Evolutionary conservation across 192 early-diverging fungal genomes (phyloP).

Genomic region (Backusella tuberculispora): DNA sequence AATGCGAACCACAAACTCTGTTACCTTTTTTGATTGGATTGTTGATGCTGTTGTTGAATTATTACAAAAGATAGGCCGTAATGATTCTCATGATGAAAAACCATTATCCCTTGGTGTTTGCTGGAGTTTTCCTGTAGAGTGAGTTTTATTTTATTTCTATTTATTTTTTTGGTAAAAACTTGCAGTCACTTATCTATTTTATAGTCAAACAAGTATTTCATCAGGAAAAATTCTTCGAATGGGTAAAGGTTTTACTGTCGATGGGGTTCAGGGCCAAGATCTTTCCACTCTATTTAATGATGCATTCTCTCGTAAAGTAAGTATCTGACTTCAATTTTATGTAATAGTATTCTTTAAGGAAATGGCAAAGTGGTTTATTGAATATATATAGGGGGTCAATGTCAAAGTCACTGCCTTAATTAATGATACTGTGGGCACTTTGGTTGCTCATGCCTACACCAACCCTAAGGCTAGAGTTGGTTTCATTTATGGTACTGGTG

Average conservation of each 20-base stretch:
- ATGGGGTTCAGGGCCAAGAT: conserved; percentile 79
- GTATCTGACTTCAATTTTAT: not conserved
- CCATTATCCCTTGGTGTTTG: conserved; percentile 67
- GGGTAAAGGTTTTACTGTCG: conserved; percentile 86
- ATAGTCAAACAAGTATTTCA: conserved; percentile 55
- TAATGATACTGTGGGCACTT: conserved; percentile 95
- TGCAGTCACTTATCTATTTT: conserved; percentile 10
- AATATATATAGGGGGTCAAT: conserved; percentile 53
- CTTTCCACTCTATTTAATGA: conserved; percentile 80
- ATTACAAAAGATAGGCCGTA: conserved; percentile 13
- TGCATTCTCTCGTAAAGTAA: conserved; percentile 69
- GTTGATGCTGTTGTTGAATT: conserved; percentile 55
- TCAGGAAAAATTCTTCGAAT: conserved; percentile 52
- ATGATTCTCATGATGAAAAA: conserved; percentile 13
- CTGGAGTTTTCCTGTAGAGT: conserved; percentile 83
- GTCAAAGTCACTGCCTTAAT: conserved; percentile 85
- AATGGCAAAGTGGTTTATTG: conserved; percentile 49
- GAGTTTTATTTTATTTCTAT: conserved; percentile 39
- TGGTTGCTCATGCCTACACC: conserved; percentile 87
- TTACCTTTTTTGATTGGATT: conserved; percentile 81
- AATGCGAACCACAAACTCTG: conserved; percentile 72
- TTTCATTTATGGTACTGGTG: conserved; percentile 92
- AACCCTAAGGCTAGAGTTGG: conserved; percentile 81
- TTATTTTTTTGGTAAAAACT: not conserved
- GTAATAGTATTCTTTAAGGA: conserved; percentile 52